Conservation (phyloP, 2,329 filamentous ascomycete species). For the Fonsecaea nubica region DNA sequence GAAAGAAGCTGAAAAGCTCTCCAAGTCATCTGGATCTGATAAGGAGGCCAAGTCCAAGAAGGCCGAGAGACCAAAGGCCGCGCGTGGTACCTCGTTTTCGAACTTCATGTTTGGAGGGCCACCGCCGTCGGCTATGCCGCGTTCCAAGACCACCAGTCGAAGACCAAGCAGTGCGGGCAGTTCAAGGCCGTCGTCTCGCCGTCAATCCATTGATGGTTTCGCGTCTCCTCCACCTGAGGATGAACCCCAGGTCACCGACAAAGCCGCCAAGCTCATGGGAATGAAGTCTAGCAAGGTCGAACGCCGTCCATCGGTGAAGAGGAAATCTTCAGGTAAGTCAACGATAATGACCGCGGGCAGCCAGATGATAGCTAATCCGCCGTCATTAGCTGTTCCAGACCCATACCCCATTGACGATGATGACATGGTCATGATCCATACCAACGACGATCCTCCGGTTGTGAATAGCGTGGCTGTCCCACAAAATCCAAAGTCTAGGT, state of each 20-base stretch:
- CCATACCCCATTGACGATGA: constrained; percentile 71
- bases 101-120: constrained; percentile 70
- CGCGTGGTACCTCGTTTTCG: constrained; percentile 65
- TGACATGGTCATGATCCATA: constrained; percentile 66
- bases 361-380: constrained; percentile 4
- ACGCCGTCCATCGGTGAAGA: constrained; percentile 59
- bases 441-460: constrained; percentile 48
- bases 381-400: constrained; percentile 51
- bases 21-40: constrained; percentile 76
- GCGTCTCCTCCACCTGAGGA: constrained; percentile 77
- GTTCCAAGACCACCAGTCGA: constrained; percentile 66
- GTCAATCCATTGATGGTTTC: constrained; percentile 73
- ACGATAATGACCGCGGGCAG: background rate
- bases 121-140: constrained; percentile 58
- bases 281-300: constrained; percentile 57
- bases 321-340: constrained; percentile 47
- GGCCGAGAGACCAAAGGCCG: constrained; percentile 60
- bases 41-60: constrained; percentile 64
- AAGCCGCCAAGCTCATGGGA: constrained; percentile 80
- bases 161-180: constrained; percentile 63
- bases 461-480: constrained; percentile 44
- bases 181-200: constrained; percentile 64
- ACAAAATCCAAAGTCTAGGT: constrained; percentile 45
- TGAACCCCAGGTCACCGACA: constrained; percentile 68
- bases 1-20: constrained; percentile 62